These are phyloP conservation scores for Quercus cerris DNA, from an alignment of 306 rosid genomes.

Conservation along the genomic window DNA sequence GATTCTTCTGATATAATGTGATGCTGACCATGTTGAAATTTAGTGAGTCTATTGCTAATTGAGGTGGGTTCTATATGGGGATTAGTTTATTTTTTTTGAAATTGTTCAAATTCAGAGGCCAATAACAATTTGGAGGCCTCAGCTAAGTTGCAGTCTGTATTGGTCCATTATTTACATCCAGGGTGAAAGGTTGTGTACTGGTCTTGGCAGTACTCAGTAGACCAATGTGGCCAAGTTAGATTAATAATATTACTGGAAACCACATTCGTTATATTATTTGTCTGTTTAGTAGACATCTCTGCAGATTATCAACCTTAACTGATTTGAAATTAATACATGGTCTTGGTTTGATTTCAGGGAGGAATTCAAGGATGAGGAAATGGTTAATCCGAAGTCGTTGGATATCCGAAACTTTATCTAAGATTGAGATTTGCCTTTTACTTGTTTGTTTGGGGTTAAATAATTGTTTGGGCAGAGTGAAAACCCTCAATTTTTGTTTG, in stretches of 20 bases:
- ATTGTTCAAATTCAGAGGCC: not conserved
- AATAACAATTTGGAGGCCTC: not conserved
- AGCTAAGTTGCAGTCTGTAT: not conserved
- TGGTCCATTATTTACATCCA: not conserved
- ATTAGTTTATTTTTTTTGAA: not conserved
- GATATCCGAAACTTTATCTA: conserved; percentile 84
- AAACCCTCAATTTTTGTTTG: conserved; percentile 30
- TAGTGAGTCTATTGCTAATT: not conserved
- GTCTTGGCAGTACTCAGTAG: too few species aligned
- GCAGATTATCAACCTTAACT: too few species aligned
- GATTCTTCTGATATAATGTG: not conserved
- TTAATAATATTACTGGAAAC: too few species aligned
- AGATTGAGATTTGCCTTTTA: conserved; percentile 4
- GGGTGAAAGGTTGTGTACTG: too few species aligned
- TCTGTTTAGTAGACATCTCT: too few species aligned
- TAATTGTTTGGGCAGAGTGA: conserved; percentile 31
- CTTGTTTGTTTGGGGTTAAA: conserved; percentile 17
- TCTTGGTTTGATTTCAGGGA: conserved; percentile 56
- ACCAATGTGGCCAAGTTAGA: too few species aligned
- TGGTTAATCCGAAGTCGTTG: conserved; percentile 61
- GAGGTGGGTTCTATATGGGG: not conserved
- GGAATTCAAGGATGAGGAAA: conserved; percentile 87
- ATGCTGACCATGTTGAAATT: not conserved
- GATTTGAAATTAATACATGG: too few species aligned
- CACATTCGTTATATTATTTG: too few species aligned